A percentile compares a stretch with the other conserved stretches of the same genome.
Evolutionary conservation across 2,329 filamentous ascomycete species (phyloP).

Genomic region (Helotiales sp.): DNA sequence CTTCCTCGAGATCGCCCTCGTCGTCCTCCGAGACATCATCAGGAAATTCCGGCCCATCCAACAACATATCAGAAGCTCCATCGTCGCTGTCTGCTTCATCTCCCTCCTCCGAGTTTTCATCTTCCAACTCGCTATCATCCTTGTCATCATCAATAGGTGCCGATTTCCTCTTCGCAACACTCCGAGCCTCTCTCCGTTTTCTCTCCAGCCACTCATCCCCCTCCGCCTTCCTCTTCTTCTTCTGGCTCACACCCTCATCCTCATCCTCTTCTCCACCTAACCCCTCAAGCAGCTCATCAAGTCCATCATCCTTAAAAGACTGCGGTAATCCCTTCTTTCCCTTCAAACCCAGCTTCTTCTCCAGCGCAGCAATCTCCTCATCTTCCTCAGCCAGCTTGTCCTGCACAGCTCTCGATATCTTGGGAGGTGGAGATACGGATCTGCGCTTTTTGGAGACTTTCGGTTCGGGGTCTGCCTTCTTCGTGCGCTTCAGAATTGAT

Average conservation of each 20-base stretch:
- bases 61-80: constrained; percentile 39
- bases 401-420: constrained; percentile 49
- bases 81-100: constrained; percentile 42
- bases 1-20: constrained; percentile 41
- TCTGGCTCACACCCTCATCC: constrained; percentile 50
- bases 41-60: constrained; percentile 40
- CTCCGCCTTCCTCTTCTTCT: constrained; percentile 63
- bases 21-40: constrained; percentile 38
- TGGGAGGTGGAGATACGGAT: constrained; percentile 31
- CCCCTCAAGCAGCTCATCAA: constrained; percentile 78
- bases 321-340: constrained; percentile 75
- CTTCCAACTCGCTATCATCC: constrained; percentile 36
- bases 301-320: constrained; percentile 78
- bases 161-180: constrained; percentile 15
- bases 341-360: constrained; percentile 83
- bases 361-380: constrained; percentile 83
- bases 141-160: constrained; percentile 22
- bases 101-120: constrained; percentile 38
- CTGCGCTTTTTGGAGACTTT: not conserved
- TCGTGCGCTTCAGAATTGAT: constrained; percentile 39
- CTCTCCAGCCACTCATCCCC: constrained; percentile 64
- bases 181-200: constrained; percentile 56
- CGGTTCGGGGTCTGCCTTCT: constrained; percentile 29
- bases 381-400: constrained; percentile 79
- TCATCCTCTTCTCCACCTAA: constrained; percentile 56